Evolutionary conservation across 73 alveolate species (phyloP), one percentile per base, ranked within the genome.

Genomic region (Paramecium caudatum): DNA sequence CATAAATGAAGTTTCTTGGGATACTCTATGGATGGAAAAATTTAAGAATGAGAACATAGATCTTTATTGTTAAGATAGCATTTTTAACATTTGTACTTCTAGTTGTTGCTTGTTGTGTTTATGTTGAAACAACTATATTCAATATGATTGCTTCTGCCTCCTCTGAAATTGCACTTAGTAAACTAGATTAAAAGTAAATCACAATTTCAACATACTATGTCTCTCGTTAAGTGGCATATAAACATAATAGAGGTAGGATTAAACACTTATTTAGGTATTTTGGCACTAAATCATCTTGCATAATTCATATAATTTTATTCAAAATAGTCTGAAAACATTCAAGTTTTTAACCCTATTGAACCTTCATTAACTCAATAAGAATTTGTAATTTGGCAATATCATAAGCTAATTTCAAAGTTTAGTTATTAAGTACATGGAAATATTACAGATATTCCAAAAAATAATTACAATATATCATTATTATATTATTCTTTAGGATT

Each of bases 61-160:
- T 49, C 17, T 2, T 49, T 15, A 30, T 49, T 13, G 17, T 49
- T 49, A 34, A 49, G 25, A 49, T 49, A 13, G 8, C 9, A 10
- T 21, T 49, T 17, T 34, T 49, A 16, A 21, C 25, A 49, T 49
- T 49, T 49, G 70, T 49, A 21, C 25, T 49, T 30, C 39, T 49
- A 13, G 17, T 49, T 21, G 70, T 34, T 13, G 70, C 39, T 21
- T 30, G 39, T 21, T 30, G 39, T 49, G 10, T 7, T 6, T 49
- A 49, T 49, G 70, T 49, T 3, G 70, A 49, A 49, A 17, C 25
- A 49, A 49, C 39, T 21, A 49, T 49, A 49, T 49, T 49, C 25
- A 21, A 49, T 49, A 21, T 21, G 39, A 49, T 49, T 49, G 17
- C 70, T 21, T 21, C 70, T 2, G 39, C 10, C 25, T 49, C 70